Base-by-base conservation (phyloP, 495 filamentous ascomycete genomes). In the Melanomma pulvis-pyrius region DNA sequence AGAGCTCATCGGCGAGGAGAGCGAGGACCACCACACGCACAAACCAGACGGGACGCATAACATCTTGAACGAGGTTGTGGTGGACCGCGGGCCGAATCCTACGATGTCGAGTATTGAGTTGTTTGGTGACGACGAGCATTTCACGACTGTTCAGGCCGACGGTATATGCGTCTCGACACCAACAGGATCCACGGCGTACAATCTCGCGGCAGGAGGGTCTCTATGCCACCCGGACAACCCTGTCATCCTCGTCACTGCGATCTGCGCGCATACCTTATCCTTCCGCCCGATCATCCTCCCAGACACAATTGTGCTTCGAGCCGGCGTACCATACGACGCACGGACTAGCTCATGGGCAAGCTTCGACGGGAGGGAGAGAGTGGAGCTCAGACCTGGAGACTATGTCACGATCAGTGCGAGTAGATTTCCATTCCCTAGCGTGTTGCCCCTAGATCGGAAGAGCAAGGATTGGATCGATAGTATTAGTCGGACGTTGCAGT, bases 211-310 rank as follows among this genome's bases (percentile, higher is more conserved):
- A 15, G 96, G 96, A 13, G 94, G 94, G 19, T 94, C 92, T 5
- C 85, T 98, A 24, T 96, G 93, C 63, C 94, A 98, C 70, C 94
- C 94, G 0, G 96, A 98, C 61, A 98, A 98, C 74, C 94, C 94
- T 0, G 92, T 98, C 46, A 96, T 98, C 75, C 87, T 98, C 1
- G 85, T 98, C 1, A 97, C 93, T 0, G 90, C 93, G 30, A 97
- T 98, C 56, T 97, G 93, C 74, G 92, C 94, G 17, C 94, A 98
- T 77, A 97, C 96, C 0, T 82, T 98, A 9, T 96, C 91, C 13
- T 98, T 98, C 83, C 86, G 94, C 0, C 94, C 94, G 7, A 92
- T 98, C 73, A 93, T 98, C 64, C 82, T 98, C 1, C 93, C 93
- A 8, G 94, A 98, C 73, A 96, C 92, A 0, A 93, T 97, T 58